phyloP scores from a whole-genome alignment of 371 early-diverging fungal genomes.

The Phascolomyces articulosus region DNA sequence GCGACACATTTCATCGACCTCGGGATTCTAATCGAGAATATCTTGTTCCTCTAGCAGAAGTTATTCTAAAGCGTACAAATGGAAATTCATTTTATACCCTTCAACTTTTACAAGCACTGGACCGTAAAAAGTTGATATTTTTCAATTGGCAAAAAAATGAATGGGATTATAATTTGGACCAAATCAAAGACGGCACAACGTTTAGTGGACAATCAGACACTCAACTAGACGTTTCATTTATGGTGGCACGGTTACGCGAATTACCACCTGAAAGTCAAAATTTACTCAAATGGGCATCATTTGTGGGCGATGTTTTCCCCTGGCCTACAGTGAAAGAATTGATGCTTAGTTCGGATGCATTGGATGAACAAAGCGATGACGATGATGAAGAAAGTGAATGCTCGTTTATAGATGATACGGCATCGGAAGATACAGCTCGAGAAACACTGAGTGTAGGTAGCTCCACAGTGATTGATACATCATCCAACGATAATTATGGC shows the following conservation, averaged over 20 bases:
- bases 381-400: not conserved
- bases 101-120: constrained; percentile 37
- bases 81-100: constrained; percentile 48
- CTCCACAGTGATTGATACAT: not conserved
- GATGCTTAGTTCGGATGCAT: constrained; percentile 32
- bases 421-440: not conserved
- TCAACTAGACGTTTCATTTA: constrained; percentile 38
- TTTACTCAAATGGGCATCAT: constrained; percentile 44
- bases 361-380: constrained; percentile 1
- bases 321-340: constrained; percentile 44
- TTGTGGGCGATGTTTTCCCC: constrained; percentile 46
- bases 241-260: constrained; percentile 36
- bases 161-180: constrained; percentile 43
- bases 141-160: constrained; percentile 52
- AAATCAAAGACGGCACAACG: constrained; percentile 22
- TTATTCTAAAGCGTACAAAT: constrained; percentile 35
- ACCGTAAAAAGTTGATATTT: constrained; percentile 48
- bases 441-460: not conserved
- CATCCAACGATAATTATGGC: too few species aligned
- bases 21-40: constrained; percentile 24
- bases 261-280: constrained; percentile 42
- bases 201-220: constrained; percentile 17
- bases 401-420: not conserved
- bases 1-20: constrained; percentile 39
- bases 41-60: constrained; percentile 35